A percentile compares a stretch with the other conserved stretches of the same genome.
Evolutionary conservation across 2,329 filamentous ascomycete genomes (phyloP).

Genomic region (Diplodia seriata): DNA sequence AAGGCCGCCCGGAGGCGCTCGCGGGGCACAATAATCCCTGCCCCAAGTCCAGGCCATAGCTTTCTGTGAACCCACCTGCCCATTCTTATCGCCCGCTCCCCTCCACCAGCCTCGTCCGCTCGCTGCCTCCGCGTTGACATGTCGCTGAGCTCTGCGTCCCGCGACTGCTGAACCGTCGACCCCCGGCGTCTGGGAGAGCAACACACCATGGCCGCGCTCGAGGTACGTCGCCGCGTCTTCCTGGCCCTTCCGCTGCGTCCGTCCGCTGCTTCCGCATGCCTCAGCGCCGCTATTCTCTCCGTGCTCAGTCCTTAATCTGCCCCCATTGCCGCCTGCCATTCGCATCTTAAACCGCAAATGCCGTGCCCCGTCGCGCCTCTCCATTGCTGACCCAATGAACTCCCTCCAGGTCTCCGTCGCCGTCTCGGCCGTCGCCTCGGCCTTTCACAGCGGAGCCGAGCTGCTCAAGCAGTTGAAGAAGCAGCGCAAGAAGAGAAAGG

Average conservation of each 20-base stretch:
- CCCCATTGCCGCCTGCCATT: neutral
- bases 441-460: conserved; percentile 52
- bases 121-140: neutral
- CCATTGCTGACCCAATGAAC: conserved; percentile 33
- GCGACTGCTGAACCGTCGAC: neutral
- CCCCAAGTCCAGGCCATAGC: conserved; percentile 10
- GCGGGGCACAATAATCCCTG: conserved; percentile 21
- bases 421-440: conserved; percentile 52
- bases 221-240: conserved; percentile 21
- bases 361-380: neutral
- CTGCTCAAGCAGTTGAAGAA: conserved; percentile 47
- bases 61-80: conserved; percentile 22
- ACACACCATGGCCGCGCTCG: conserved; percentile 26
- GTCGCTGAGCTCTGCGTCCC: neutral
- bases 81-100: conserved; percentile 21
- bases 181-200: neutral
- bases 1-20: conserved; percentile 26
- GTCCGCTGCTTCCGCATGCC: conserved; percentile 20
- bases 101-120: neutral
- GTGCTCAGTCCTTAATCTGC: conserved; percentile 20
- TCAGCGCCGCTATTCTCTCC: conserved; percentile 14
- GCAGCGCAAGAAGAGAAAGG: conserved; percentile 40
- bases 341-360: neutral
- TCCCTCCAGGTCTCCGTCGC: conserved; percentile 47
- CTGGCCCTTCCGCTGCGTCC: conserved; percentile 2